Percentiles rank a stretch among this genome's conserved stretches.
These are phyloP conservation scores for Rhodotorula paludigena DNA, from an alignment of 768 basidiomycete species.

Conservation along the genomic window DNA sequence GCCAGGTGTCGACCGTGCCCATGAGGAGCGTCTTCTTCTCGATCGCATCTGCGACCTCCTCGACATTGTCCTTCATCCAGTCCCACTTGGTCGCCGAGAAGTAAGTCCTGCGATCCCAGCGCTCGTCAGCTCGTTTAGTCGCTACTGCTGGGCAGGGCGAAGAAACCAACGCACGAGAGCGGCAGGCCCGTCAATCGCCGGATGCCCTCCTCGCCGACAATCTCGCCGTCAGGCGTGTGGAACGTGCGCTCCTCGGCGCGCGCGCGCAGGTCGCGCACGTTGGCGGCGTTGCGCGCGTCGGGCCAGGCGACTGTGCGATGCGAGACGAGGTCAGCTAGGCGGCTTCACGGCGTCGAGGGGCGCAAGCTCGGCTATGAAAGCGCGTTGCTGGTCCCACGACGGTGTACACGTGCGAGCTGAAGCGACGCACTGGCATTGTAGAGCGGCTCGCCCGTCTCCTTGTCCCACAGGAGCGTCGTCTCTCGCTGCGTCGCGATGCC, in stretches of 20 bases:
- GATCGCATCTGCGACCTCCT: constrained; percentile 70
- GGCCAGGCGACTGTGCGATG: constrained; percentile 72
- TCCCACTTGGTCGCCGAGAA: constrained; percentile 87
- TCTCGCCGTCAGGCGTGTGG: constrained; percentile 20
- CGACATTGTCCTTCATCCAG: constrained; percentile 90
- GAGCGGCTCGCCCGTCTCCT: constrained; percentile 78
- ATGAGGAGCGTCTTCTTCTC: constrained; percentile 75
- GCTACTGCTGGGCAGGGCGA: neutral
- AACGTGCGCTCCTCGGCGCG: constrained; percentile 58
- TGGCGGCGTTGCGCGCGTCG: constrained; percentile 82
- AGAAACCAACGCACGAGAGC: constrained; percentile 33
- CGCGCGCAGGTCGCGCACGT: constrained; percentile 72
- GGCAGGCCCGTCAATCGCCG: constrained; percentile 51
- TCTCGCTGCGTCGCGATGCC: constrained; percentile 95
- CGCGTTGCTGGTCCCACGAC: too few species aligned
- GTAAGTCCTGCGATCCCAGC: constrained; percentile 57
- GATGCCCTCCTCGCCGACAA: constrained; percentile 57
- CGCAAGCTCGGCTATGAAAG: too few species aligned
- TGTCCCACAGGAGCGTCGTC: constrained; percentile 89
- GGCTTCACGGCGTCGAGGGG: too few species aligned
- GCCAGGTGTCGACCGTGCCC: constrained; percentile 96
- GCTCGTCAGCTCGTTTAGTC: neutral
- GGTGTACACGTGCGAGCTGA: too few species aligned
- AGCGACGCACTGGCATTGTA: constrained; percentile 59
- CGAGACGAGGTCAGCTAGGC: neutral